Evolutionary conservation across 495 filamentous ascomycete genomes (phyloP).

Genomic region (Aspergillus olivimuriae): DNA sequence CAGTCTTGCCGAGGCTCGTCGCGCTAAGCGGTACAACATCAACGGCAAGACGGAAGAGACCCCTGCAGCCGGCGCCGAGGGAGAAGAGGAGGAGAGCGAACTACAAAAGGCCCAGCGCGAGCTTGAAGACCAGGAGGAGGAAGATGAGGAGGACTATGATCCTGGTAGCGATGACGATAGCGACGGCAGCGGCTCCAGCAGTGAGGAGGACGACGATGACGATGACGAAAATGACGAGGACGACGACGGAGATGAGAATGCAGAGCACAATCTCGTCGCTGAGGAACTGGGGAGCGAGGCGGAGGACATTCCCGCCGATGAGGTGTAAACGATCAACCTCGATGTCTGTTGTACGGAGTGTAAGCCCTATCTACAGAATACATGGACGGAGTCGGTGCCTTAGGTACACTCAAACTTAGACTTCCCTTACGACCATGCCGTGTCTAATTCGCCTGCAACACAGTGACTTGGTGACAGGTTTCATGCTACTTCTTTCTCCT

Average conservation of each 20-base stretch:
- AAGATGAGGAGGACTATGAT: slow-evolving; percentile 86
- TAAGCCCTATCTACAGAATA: no score
- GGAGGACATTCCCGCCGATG: slow-evolving; percentile 27
- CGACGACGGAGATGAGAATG: slow-evolving; percentile 42
- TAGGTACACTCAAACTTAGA: no score
- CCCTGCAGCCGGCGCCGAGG: slow-evolving; percentile 18
- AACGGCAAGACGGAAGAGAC: slow-evolving; percentile 54
- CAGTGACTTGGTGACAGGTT: no score
- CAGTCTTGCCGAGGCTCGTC: slow-evolving; percentile 80
- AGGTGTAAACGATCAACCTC: slow-evolving; percentile 22
- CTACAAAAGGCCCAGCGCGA: slow-evolving; percentile 64
- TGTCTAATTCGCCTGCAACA: no score
- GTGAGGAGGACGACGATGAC: slow-evolving; percentile 47
- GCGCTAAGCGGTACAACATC: slow-evolving; percentile 74
- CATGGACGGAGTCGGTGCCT: no score
- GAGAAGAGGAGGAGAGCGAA: slow-evolving; percentile 43
- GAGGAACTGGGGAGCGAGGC: slow-evolving; percentile 37
- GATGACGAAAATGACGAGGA: slow-evolving; percentile 39
- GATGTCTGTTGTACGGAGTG: no score
- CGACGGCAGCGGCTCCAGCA: slow-evolving; percentile 57
- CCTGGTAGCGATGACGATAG: slow-evolving; percentile 71
- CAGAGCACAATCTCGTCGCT: slow-evolving; percentile 35
- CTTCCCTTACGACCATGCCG: no score
- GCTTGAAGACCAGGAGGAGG: slow-evolving; percentile 62
- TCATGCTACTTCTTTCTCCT: no score